phyloP scores from a whole-genome alignment of 331 rosid genomes.

The Acacia pycnantha region DNA sequence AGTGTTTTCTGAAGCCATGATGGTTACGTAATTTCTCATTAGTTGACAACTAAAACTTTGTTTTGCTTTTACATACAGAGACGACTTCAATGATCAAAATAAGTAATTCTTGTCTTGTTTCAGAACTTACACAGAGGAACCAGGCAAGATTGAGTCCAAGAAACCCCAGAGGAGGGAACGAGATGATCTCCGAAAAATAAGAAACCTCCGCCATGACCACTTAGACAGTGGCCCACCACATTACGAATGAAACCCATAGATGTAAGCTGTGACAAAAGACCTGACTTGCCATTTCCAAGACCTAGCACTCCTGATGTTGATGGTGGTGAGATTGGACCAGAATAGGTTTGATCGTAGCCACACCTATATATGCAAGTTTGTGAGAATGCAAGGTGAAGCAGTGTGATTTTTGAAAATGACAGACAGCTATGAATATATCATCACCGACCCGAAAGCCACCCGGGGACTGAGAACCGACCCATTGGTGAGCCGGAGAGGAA shows the following conservation, averaged over 20 bases:
- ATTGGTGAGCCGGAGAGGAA: constrained; percentile 40
- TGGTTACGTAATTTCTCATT: no score
- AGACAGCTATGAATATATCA: background rate
- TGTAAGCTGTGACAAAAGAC: constrained; percentile 63
- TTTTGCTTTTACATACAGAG: background rate
- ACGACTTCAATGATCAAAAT: background rate
- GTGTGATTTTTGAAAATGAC: background rate
- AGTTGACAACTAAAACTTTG: no score
- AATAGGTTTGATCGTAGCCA: constrained; percentile 56
- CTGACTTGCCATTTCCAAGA: constrained; percentile 64
- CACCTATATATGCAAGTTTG: constrained; percentile 44
- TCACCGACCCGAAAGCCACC: constrained; percentile 71
- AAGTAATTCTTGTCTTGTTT: background rate
- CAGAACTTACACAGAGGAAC: constrained; percentile 46
- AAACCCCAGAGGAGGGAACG: constrained; percentile 58
- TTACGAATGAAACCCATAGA: constrained; percentile 46
- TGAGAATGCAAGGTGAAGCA: background rate
- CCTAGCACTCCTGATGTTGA: constrained; percentile 78
- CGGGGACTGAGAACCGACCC: constrained; percentile 42
- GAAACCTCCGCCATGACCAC: constrained; percentile 64
- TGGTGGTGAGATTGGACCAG: constrained; percentile 32
- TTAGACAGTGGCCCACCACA: constrained; percentile 78
- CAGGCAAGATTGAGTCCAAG: constrained; percentile 54
- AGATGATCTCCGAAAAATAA: constrained; percentile 68
- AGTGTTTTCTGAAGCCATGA: constrained; percentile 55